These are phyloP conservation scores for Flaveria trinervia DNA, from an alignment of 129 eudicot genomes.

Conservation along the genomic window DNA sequence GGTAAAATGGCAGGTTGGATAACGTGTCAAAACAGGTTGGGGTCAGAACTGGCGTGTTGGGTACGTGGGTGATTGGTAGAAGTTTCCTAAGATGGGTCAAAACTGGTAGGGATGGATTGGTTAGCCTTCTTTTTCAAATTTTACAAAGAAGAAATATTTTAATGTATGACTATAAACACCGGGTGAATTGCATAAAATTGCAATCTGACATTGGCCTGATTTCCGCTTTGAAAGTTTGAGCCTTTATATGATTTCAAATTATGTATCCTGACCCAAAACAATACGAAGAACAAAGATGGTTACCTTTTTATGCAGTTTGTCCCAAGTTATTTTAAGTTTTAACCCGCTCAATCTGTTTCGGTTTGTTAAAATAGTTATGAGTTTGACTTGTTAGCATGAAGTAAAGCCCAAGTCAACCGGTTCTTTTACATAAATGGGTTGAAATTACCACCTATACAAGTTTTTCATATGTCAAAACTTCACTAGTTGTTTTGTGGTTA, in stretches of 20 bases:
- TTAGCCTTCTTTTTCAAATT: too few relatives aligned
- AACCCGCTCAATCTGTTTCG: not conserved
- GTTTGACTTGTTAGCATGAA: not conserved
- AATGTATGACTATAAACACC: too few relatives aligned
- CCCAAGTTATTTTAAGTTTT: not conserved
- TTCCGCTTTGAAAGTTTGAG: too few relatives aligned
- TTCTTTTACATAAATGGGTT: not conserved
- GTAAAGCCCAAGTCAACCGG: too few relatives aligned
- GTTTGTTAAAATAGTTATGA: not conserved
- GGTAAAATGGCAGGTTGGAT: not conserved
- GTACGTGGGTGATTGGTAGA: not conserved
- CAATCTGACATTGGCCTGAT: too few relatives aligned
- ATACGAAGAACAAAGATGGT: too few relatives aligned
- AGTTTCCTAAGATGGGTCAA: not conserved
- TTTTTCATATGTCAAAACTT: not conserved
- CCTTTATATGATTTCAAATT: too few relatives aligned
- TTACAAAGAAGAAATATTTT: not conserved
- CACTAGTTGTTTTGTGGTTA: not conserved
- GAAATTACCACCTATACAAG: not conserved
- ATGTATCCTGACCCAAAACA: too few relatives aligned
- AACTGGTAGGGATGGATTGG: not conserved
- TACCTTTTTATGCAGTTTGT: too few relatives aligned
- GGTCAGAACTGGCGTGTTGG: not conserved
- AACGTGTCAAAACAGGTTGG: not conserved
- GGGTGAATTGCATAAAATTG: too few relatives aligned